These are phyloP conservation scores for Aspergillus udagawae DNA, from an alignment of 2,329 filamentous ascomycete genomes.

Conservation along the genomic window DNA sequence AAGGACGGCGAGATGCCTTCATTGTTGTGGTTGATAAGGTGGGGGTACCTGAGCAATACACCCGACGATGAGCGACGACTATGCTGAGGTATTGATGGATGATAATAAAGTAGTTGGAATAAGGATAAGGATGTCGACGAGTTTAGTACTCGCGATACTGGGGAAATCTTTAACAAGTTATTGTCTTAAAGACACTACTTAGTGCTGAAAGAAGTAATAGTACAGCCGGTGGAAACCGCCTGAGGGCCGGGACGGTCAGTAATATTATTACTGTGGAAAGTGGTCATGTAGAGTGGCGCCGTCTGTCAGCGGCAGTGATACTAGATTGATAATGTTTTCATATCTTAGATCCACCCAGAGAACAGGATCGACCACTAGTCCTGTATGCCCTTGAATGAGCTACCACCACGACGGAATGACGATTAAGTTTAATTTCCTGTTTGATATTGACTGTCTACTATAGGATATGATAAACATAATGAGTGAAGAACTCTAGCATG, in stretches of 20 bases:
- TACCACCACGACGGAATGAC: neutral
- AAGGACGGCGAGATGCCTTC: constrained; percentile 26
- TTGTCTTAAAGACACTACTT: neutral
- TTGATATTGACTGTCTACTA: neutral
- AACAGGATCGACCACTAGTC: neutral
- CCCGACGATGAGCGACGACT: neutral
- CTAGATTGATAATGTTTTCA: neutral
- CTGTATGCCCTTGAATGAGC: neutral
- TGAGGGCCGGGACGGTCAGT: constrained; percentile 19
- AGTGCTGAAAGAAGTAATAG: neutral
- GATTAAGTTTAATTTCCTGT: neutral
- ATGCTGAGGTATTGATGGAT: neutral
- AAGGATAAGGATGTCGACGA: neutral
- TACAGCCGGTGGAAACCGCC: constrained; percentile 24
- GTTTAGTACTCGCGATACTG: neutral
- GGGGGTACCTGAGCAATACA: neutral
- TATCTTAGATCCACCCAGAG: neutral
- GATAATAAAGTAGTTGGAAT: neutral
- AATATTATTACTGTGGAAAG: neutral
- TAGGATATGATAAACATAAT: neutral
- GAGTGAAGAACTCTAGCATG: neutral
- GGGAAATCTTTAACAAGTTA: neutral
- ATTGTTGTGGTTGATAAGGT: constrained; percentile 14
- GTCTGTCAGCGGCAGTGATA: too few species aligned
- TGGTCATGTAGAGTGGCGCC: neutral